A percentile compares a stretch with the other conserved stretches of the same genome.
phyloP scores from a whole-genome alignment of 116 monocot species.

The Trichopus zeylanicus region DNA sequence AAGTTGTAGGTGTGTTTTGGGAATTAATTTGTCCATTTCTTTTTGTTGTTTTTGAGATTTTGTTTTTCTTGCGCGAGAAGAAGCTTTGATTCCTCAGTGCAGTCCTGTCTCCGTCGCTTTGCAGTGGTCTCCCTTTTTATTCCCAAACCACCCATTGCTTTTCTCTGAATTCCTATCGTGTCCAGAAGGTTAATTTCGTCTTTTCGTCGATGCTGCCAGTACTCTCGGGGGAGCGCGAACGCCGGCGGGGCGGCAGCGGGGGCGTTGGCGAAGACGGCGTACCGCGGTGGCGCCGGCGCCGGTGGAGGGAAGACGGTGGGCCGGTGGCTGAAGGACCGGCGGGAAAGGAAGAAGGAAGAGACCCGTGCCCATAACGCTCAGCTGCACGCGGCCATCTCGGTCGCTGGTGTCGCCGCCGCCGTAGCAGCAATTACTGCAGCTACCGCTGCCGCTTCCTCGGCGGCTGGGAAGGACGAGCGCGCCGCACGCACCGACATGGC shows the following conservation, averaged over 20 bases:
- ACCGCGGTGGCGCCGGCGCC: constrained; percentile 4
- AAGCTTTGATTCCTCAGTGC: constrained; percentile 29
- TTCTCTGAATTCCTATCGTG: too few relatives aligned
- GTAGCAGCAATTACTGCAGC: constrained; percentile 58
- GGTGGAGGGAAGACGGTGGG: constrained; percentile 33
- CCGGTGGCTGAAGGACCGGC: constrained; percentile 56
- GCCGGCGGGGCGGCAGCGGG: neutral
- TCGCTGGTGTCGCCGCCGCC: constrained; percentile 54
- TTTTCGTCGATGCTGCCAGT: constrained; percentile 19
- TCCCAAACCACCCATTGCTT: too few relatives aligned
- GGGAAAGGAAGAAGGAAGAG: constrained; percentile 54
- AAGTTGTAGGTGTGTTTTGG: neutral
- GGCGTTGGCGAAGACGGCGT: constrained; percentile 14
- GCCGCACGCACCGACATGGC: constrained; percentile 69
- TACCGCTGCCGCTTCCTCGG: constrained; percentile 16
- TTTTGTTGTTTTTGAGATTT: neutral
- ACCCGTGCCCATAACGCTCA: constrained; percentile 55
- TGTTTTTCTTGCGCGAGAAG: constrained; percentile 12
- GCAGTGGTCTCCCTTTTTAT: too few relatives aligned
- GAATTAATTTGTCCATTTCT: neutral
- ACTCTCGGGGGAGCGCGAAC: constrained; percentile 16
- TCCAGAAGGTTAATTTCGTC: neutral
- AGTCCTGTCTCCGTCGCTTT: too few relatives aligned
- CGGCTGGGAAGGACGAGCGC: constrained; percentile 34
- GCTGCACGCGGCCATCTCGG: constrained; percentile 64